A percentile compares a stretch with the other conserved stretches of the same genome.
Evolutionary conservation across 345 rosid genomes (phyloP).

Genomic region (Heritiera littoralis): DNA sequence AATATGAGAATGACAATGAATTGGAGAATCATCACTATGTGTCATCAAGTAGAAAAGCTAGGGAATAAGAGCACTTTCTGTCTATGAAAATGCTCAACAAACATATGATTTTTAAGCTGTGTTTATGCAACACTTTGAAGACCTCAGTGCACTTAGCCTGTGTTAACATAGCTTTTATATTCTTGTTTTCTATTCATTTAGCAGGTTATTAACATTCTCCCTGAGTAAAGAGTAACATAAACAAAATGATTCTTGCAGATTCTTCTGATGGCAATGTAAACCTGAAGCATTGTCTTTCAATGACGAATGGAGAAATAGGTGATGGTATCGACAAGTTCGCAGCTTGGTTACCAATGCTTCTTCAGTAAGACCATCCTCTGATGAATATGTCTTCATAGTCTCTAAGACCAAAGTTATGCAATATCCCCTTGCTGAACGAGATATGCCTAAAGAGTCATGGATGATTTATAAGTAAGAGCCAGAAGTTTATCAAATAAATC

Average conservation of each 20-base stretch:
- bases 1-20: background rate
- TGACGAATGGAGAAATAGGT: constrained; percentile 81
- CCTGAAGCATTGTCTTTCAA: constrained; percentile 82
- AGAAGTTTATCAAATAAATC: constrained; percentile 9
- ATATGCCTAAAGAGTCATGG: constrained; percentile 56
- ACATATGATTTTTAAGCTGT: background rate
- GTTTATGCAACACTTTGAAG: background rate
- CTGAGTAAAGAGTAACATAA: background rate
- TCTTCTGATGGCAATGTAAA: constrained; percentile 25
- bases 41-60: background rate
- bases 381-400: constrained; percentile 91
- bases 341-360: constrained; percentile 93
- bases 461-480: constrained; percentile 6
- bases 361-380: constrained; percentile 90
- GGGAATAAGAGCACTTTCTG: background rate
- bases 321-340: constrained; percentile 82
- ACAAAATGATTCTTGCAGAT: constrained; percentile 2
- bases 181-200: constrained; percentile 9
- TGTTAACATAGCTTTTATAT: background rate
- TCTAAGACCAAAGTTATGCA: constrained; percentile 72
- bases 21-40: background rate
- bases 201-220: constrained; percentile 12
- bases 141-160: background rate
- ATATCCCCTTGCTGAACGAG: constrained; percentile 92
- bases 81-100: background rate